phyloP scores from a whole-genome alignment of 768 basidiomycete genomes.

The Suillus lakei region DNA sequence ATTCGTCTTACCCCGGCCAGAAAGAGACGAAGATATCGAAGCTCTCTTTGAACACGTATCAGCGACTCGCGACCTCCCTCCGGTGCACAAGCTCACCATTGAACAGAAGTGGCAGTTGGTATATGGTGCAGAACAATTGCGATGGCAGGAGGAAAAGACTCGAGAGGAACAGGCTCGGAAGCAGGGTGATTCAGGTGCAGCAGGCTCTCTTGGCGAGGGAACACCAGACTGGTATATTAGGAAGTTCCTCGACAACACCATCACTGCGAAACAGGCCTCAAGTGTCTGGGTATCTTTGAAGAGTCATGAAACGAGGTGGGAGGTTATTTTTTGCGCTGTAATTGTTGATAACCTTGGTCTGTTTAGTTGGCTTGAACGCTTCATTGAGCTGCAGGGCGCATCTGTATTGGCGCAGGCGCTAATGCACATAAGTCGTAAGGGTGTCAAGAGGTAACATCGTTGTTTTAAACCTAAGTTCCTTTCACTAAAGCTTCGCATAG shows the following conservation, averaged over 20 bases:
- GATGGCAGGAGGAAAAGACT: conserved; percentile 75
- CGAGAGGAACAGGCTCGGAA: conserved; percentile 65
- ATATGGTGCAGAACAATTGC: conserved; percentile 77
- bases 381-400: conserved; percentile 78
- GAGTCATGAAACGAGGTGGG: conserved; percentile 80
- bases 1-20: conserved; percentile 80
- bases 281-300: conserved; percentile 79
- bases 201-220: conserved; percentile 59
- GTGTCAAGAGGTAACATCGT: conserved; percentile 57
- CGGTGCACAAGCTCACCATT: conserved; percentile 61
- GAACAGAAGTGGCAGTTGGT: conserved; percentile 95
- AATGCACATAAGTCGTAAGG: conserved; percentile 74
- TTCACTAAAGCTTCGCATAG: conserved; percentile 16
- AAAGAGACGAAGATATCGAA: conserved; percentile 78
- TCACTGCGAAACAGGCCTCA: conserved; percentile 80
- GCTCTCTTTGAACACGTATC: conserved; percentile 78
- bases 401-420: conserved; percentile 84
- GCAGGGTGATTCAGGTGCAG: conserved; percentile 62
- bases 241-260: conserved; percentile 85
- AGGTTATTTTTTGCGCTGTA: conserved; percentile 10
- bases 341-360: conserved; percentile 21
- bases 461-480: background rate
- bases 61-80: conserved; percentile 67
- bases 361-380: conserved; percentile 78
- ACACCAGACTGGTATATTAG: conserved; percentile 94